Conservation (phyloP, 2,329 filamentous ascomycete species). For the Exserohilum rostratum region DNA sequence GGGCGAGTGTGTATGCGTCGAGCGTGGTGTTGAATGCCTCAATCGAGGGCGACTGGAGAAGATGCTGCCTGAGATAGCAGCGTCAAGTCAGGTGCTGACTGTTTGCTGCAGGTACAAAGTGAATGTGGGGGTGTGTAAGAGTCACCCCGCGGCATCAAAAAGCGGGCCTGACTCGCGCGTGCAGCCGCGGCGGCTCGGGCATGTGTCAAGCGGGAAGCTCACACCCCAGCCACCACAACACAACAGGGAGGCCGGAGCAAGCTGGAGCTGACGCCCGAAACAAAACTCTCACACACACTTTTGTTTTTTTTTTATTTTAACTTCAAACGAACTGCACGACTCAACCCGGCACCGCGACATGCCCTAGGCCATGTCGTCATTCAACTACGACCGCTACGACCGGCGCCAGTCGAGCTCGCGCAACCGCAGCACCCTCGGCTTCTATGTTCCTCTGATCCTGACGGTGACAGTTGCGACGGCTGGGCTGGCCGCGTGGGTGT, state of each 20-base stretch:
- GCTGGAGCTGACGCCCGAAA: slow-evolving; percentile 6
- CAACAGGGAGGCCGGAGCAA: slow-evolving; percentile 10
- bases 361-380: slow-evolving; percentile 42
- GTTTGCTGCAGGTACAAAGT: slow-evolving; percentile 19
- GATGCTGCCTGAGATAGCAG: no score
- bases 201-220: slow-evolving; percentile 12
- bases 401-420: slow-evolving; percentile 58
- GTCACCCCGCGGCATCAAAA: slow-evolving; percentile 27
- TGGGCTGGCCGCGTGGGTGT: slow-evolving; percentile 88
- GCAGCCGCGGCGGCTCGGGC: slow-evolving; percentile 5
- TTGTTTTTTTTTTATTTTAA: no score
- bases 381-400: slow-evolving; percentile 62
- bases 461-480: slow-evolving; percentile 88
- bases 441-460: slow-evolving; percentile 87
- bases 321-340: slow-evolving; percentile 3
- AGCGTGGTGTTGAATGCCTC: no score
- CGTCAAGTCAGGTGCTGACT: neutral
- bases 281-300: neutral
- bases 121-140: slow-evolving; percentile 18
- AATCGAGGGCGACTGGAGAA: no score
- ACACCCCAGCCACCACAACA: slow-evolving; percentile 10
- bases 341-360: slow-evolving; percentile 20
- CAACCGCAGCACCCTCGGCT: slow-evolving; percentile 68
- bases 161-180: slow-evolving; percentile 19
- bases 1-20: no score